phyloP scores from a whole-genome alignment of 257 asterid genomes.

The Mitragyna speciosa region DNA sequence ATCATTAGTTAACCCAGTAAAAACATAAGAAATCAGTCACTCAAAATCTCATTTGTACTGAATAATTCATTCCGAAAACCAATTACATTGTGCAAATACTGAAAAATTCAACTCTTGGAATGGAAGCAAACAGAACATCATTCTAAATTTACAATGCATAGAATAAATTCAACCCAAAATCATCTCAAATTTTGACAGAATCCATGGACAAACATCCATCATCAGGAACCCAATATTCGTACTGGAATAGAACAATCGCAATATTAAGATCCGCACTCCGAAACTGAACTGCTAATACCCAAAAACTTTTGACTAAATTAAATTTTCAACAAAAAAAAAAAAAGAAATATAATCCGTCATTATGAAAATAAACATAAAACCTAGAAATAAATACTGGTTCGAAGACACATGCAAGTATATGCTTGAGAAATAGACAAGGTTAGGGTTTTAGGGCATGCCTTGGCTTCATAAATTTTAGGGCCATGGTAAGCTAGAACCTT shows the following conservation, averaged over 20 bases:
- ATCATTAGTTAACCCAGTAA: background rate
- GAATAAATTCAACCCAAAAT: background rate
- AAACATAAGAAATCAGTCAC: background rate
- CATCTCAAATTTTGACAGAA: background rate
- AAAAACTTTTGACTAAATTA: background rate
- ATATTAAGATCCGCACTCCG: background rate
- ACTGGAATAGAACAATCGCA: background rate
- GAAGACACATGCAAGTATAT: background rate
- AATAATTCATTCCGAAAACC: background rate
- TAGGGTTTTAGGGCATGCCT: conserved; percentile 36
- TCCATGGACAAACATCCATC: background rate
- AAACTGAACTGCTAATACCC: background rate
- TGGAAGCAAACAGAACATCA: background rate
- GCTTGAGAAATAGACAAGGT: background rate
- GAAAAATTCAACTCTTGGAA: background rate
- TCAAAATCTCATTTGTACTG: background rate
- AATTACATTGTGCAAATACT: background rate
- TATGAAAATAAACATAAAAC: background rate
- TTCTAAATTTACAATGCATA: background rate
- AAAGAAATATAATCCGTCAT: background rate
- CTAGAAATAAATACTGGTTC: background rate
- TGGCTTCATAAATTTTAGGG: conserved; percentile 77
- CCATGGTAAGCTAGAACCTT: conserved; percentile 91
- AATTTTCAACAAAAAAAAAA: background rate
- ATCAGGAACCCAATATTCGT: background rate